Base-by-base conservation (phyloP, 139 green algal species). In the Chlamydomonas applanata region DNA sequence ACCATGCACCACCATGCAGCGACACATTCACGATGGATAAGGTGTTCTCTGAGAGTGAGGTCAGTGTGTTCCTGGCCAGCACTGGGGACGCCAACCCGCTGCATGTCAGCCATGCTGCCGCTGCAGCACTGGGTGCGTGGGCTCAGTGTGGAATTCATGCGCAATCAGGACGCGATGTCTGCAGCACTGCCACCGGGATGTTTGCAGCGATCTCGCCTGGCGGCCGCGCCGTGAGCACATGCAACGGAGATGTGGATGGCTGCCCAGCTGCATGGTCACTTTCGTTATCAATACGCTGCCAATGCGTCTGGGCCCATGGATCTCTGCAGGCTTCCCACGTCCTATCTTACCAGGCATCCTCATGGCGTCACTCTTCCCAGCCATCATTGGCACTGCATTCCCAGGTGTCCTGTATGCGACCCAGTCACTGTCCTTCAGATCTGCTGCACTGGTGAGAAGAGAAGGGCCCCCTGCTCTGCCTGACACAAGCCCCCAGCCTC, bases 331-430 rank as follows among this genome's bases (percentile, higher is more conserved):
- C 5, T 69, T 69, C 27, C 7, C 45, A 4, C 24, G 25, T 24
- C 46, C 81, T 3, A 60, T 93, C 1, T 29, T 97, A n/a, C 90
- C 91, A 13, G 92, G 92, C 34, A 87, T 93, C 46, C 72, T 97
- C 0, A 49, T 87, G 29, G 89, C 89, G 0, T 89, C 88, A 0
- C 75, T 95, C 24, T 95, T 97, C 25, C 88, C 89, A 17, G 89
- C 87, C 4, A 83, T 94, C 33, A 93, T 97, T 17, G 89, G 88
- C 17, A 83, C 64, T 3, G 33, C 35, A 22, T 92, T 91, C 30
- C 89, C 89, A 1, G 89, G 90, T 0, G 82, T 87, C 0, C 27
- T 95, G 13, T 97, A 97, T 53, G 33, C 81, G 0, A 85, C 34
- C 0, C 92, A 97, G 74, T 84, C 65, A 0, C 77, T 94, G 0